phyloP scores from a whole-genome alignment of 2,329 filamentous ascomycete species.

The Cephalotrichum gorgonifer region DNA sequence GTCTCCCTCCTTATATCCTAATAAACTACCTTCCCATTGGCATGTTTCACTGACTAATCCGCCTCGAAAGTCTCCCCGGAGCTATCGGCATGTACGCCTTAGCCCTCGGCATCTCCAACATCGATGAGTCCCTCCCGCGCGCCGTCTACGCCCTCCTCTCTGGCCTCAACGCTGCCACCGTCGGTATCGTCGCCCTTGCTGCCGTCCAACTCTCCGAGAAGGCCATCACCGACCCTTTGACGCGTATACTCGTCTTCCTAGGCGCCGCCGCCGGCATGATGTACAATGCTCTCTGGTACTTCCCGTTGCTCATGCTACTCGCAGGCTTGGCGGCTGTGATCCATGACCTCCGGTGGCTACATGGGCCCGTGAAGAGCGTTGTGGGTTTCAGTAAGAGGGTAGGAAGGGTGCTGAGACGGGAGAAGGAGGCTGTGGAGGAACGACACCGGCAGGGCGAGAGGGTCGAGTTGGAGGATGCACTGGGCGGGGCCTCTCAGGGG shows the following conservation, averaged over 20 bases:
- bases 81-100: conserved; percentile 61
- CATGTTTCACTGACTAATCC: too few species aligned
- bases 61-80: conserved; percentile 45
- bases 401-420: background rate
- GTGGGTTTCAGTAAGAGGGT: background rate
- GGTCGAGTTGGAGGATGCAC: background rate
- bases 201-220: conserved; percentile 58
- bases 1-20: too few species aligned
- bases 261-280: conserved; percentile 54
- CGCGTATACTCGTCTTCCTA: conserved; percentile 53
- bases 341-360: conserved; percentile 45
- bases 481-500: background rate
- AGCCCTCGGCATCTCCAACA: conserved; percentile 51
- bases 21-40: too few species aligned
- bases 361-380: conserved; percentile 15
- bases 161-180: conserved; percentile 61
- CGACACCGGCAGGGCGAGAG: too few species aligned
- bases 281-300: conserved; percentile 68
- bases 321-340: conserved; percentile 41
- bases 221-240: conserved; percentile 54
- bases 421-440: background rate
- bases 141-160: conserved; percentile 60
- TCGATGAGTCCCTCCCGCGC: conserved; percentile 46
- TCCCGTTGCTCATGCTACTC: conserved; percentile 50
- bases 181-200: conserved; percentile 61